Conservation (phyloP, 345 rosid species). For the Gossypium australe region DNA sequence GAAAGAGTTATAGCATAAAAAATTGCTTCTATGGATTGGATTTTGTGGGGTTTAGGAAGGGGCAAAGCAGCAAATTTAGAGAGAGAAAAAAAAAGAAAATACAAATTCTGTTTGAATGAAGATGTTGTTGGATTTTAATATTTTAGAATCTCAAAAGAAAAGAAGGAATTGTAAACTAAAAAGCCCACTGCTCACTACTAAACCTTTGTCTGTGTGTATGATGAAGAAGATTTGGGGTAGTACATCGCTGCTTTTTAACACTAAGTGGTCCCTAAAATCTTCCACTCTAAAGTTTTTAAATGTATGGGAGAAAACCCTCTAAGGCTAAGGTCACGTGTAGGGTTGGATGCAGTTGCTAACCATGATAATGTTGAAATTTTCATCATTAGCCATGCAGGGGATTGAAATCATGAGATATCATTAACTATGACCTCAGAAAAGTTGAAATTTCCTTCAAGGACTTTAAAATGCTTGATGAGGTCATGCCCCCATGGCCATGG, state of each 20-base stretch:
- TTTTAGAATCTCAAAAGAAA: neutral
- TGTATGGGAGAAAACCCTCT: neutral
- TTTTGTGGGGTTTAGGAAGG: constrained; percentile 13
- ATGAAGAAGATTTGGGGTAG: neutral
- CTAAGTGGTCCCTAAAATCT: constrained; percentile 15
- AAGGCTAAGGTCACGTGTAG: constrained; percentile 22
- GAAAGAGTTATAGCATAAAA: too few relatives aligned
- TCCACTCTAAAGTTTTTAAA: neutral
- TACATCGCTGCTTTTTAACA: neutral
- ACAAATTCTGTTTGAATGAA: neutral
- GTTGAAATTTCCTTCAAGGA: neutral
- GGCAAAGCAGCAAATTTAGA: neutral
- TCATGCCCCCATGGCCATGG: neutral
- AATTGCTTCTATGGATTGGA: neutral
- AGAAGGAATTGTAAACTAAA: neutral
- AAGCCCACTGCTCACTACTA: neutral
- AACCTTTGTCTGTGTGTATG: neutral
- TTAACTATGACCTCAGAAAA: constrained; percentile 1
- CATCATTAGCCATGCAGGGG: constrained; percentile 14
- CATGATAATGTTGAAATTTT: neutral
- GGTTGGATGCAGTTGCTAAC: constrained; percentile 6
- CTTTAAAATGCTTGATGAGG: neutral
- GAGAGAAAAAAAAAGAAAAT: neutral
- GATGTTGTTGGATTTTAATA: neutral
- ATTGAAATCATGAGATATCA: constrained; percentile 4